Evolutionary conservation across 495 filamentous ascomycete genomes (phyloP), one percentile per base, ranked within the genome.

Genomic region (Penicillium paxilli): DNA sequence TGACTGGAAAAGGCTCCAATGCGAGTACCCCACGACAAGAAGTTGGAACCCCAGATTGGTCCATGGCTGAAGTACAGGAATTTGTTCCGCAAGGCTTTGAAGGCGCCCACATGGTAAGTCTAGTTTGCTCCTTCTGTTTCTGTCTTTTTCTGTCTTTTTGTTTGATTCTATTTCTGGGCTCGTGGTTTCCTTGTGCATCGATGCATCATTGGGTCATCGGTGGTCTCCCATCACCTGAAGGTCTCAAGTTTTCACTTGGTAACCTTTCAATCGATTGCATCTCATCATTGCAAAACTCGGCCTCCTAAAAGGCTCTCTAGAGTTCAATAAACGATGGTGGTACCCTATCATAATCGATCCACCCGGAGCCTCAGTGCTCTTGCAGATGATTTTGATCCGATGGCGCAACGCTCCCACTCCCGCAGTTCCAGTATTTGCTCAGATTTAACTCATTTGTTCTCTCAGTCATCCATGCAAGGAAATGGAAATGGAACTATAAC

Each of bases 21-120:
- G 53, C 75, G 11, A 73, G 72, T 55, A 78, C 61, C 10, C 81
- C 62, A 67, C 82, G 64, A 72, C 79, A 69, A 54, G 76, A 81
- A 47, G 60, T 70, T 45, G 70, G 71, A 50, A 70, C 72, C 20
- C 66, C 76, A 11, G 82, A 86, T 49, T 84, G 82, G 81, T 71
- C 76, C 19, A 70, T 77, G 11, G 76, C 80, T 0, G 83, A 89
- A n/a, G 83, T 86, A 48, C 78, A 83, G 52, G 91, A 96, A 54
- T 94, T 93, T 64, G 81, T 89, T n/a, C 89, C 90, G 25, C 85
- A 87, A 60, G 81, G 76, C n/a, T 92, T 85, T 65, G 87, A 89
- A 50, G 53, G 79, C 26, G 72, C 79, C 19, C 82, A 83, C 47
- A 72, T 83, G 55, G 89, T 91, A 81, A 66, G 82, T 70, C 28